These are phyloP conservation scores for Scedosporium boydii DNA, from an alignment of 2,329 filamentous ascomycete genomes.

Conservation along the genomic window DNA sequence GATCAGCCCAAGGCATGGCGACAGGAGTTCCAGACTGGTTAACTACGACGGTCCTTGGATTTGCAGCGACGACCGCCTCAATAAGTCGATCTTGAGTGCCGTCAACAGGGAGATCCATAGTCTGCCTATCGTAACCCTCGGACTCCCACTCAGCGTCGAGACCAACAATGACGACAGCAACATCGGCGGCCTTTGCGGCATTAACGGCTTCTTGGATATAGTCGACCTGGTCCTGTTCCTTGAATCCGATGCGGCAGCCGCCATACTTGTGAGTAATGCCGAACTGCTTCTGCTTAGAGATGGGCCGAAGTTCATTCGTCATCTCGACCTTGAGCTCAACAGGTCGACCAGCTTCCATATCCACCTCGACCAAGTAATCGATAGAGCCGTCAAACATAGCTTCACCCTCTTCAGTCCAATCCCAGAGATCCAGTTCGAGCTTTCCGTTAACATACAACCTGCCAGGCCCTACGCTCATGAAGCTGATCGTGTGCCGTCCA, in stretches of 20 bases:
- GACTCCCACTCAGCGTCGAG: conserved; percentile 69
- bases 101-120: conserved; percentile 57
- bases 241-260: conserved; percentile 62
- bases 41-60: conserved; percentile 57
- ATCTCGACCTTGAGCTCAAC: conserved; percentile 55
- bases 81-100: conserved; percentile 54
- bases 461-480: conserved; percentile 58
- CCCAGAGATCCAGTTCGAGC: conserved; percentile 54
- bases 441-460: conserved; percentile 50
- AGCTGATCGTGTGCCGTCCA: conserved; percentile 56
- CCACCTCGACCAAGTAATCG: conserved; percentile 51
- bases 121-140: conserved; percentile 64
- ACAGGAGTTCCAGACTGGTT: conserved; percentile 62
- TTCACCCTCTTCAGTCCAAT: conserved; percentile 60
- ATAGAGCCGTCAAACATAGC: conserved; percentile 62
- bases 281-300: conserved; percentile 47
- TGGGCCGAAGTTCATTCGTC: conserved; percentile 55
- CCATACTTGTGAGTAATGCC: conserved; percentile 57
- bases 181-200: conserved; percentile 51
- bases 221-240: conserved; percentile 52
- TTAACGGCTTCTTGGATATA: conserved; percentile 57
- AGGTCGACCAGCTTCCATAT: conserved; percentile 48
- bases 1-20: conserved; percentile 59
- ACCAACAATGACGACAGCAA: conserved; percentile 59
- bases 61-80: conserved; percentile 50